Evolutionary conservation across 2,329 filamentous ascomycete species (phyloP), one percentile per base, ranked within the genome.

Genomic region (Diplodia mutila): DNA sequence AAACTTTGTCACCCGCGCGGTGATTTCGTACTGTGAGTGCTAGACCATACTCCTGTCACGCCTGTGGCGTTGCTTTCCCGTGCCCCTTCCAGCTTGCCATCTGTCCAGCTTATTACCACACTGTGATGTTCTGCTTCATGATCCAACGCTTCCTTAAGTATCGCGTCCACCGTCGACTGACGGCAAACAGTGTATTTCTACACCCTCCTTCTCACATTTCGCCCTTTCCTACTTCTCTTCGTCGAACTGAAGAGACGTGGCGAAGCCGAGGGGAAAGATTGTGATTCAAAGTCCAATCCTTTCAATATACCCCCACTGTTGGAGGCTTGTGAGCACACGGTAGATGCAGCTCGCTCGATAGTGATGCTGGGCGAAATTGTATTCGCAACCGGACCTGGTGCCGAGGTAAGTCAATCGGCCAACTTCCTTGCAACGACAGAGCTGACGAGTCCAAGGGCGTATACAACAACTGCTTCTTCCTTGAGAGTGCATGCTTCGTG

Each of bases 401-500:
- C 64, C 14, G 64, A 66, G 25, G 64, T 66, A 42, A 16, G 64
- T 27, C 29, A 12, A 11, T 1, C 16, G 4, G 6, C n/a, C n/a
- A 57, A 5, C 4, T 3, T 21, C n/a, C 23, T 32, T 9, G 29
- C 18, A n/a, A 12, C 37, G 29, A 4, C 8, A 21, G 23, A 12
- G 29, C n/a, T 39, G 11, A 23, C 39, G 34, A 16, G 14, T 39
- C 3, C 32, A 37, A 55, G 66, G 66, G 64, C 25, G 14, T 67
- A 14, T 64, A 64, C 39, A 67, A 67, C 48, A 61, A 67, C n/a
- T 37, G 34, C 16, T 67, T 67, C 66, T 67, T 67, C 37, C 23
- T 67, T 12, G 66, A 67, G 25, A 67, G 57, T 23, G 66, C 66
- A 3, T 57, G 66, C 37, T 67, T 67, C 29, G 66, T 67, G 5